Base-by-base conservation (phyloP, 371 early-diverging fungal species). In the Hamiltosporidium magnivora region DNA sequence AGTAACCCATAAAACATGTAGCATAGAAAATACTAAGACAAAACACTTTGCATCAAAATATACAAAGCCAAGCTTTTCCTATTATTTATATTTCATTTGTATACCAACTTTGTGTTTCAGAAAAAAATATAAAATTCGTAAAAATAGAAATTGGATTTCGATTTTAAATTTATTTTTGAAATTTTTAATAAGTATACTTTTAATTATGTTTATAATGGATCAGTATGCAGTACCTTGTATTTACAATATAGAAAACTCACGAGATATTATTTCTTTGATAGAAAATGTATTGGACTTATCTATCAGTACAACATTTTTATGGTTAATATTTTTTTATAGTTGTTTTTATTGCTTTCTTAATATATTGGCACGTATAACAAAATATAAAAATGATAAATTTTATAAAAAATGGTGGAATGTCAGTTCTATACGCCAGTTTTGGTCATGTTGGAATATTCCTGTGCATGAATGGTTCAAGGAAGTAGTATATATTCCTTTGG, bases 351-450 rank as follows among this genome's bases (percentile, higher is more conserved):
- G 74, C 55, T n/a, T 58, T 61, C 44, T 76, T 11, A 54, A 68
- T 3, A 67, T 70, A n/a, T 44, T 73, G 41, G 74, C 68, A 44
- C 77, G 77, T 55, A 41, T 78, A 37, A 78, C 79, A 12, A 12
- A 58, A 37, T 78, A 73, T 64, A 56, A 69, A 40, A 75, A 80
- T 49, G 42, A 54, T 55, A 41, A 63, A 1, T 75, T 75, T 61
- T 79, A 75, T 63, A 66, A 61, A 8, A 64, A 70, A 39, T 80
- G 81, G 81, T 80, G 81, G 81, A 78, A 80, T 66, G 61, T 73
- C 40, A 36, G 41, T 6, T 61, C 75, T 8, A 67, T 70, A 11
- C 59, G 41, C 8, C 74, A 75, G 37, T 80, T 79, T 66, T 80
- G 81, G 81, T 61, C 72, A 25, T 43, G 61, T 39, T 80, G 81